phyloP scores from a whole-genome alignment of 352 stramenopile species.

The Peronospora destructor region DNA sequence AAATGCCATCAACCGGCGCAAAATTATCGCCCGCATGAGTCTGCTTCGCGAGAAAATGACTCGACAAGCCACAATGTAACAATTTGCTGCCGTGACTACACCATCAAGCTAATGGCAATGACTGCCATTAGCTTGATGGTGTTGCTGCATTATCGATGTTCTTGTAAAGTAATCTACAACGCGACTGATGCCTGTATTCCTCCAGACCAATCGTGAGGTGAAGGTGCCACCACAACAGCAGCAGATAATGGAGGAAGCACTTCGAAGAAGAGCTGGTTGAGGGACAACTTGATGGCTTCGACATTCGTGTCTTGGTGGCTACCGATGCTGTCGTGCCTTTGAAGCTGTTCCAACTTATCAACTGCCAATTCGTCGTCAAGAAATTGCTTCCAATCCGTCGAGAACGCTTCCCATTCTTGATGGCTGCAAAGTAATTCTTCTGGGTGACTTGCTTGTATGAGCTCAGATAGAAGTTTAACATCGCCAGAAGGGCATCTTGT shows the following conservation, averaged over 20 bases:
- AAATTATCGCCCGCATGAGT: slow-evolving; percentile 78
- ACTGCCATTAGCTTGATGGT: neutral
- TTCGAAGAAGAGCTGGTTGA: slow-evolving; percentile 31
- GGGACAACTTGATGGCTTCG: slow-evolving; percentile 7
- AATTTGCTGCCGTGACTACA: too few relatives aligned
- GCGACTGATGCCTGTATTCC: slow-evolving; percentile 22
- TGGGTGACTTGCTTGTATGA: slow-evolving; percentile 19
- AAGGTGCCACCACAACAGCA: slow-evolving; percentile 22
- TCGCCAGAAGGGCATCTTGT: neutral
- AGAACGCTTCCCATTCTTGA: slow-evolving; percentile 50
- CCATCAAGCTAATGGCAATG: too few relatives aligned
- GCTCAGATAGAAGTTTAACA: slow-evolving; percentile 14
- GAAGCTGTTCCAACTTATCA: slow-evolving; percentile 48
- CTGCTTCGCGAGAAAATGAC: slow-evolving; percentile 41
- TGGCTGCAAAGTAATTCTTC: slow-evolving; percentile 49
- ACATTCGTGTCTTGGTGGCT: slow-evolving; percentile 15
- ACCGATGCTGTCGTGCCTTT: slow-evolving; percentile 4
- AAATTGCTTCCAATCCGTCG: slow-evolving; percentile 46
- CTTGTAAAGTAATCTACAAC: slow-evolving; percentile 5
- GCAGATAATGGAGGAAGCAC: slow-evolving; percentile 26
- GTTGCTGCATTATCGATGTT: neutral
- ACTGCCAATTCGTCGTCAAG: slow-evolving; percentile 49
- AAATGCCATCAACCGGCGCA: slow-evolving; percentile 65
- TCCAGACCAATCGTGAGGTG: slow-evolving; percentile 21
- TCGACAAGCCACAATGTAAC: slow-evolving; percentile 13